Base-by-base conservation (phyloP, 1,139 yeast species). In the Scheffersomyces illinoinensis region DNA sequence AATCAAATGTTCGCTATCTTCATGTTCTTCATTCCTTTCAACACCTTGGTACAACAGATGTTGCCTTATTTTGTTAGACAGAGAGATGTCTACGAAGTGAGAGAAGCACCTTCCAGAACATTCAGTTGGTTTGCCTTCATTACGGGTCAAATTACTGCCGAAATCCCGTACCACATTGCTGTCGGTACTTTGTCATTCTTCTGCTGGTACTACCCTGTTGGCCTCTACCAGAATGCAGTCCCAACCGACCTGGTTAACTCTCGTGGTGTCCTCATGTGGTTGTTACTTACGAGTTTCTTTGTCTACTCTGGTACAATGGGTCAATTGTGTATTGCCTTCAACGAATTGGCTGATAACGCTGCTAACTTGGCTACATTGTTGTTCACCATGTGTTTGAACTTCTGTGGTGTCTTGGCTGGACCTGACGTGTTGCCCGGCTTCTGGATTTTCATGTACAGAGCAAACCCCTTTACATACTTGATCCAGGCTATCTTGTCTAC, bases 371-470 rank as follows among this genome's bases (percentile, higher is more conserved):
- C 88, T 2, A 79, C 85, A 46, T 71, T 90, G 72, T 69, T 88
- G 67, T 89, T 88, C 74, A 84, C 93, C 20, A 75, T 90, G 82
- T 81, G 88, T 62, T 77, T 90, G 72, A 83, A 86, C 58, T 91
- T 91, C 85, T 88, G 95, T 77, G 97, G 97, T 84, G 96, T 90
- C 53, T 76, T 91, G 73, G 90, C 85, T 17, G 81, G 88, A 47
- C 85, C 88, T 43, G 70, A 75, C n/a, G 77, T 76, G 18, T 74
- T 90, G 76, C 79, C 79, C 39, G 72, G 78, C 4, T 77, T 78
- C 71, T 79, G 83, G 83, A 78, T 78, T 56, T 91, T 90, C 77
- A 79, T 81, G 84, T 81, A 80, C 77, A 81, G 92, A 70, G 80
- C 77, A 49, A 86, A 88, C 56, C 93, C 93, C 76, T 88, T 66